Base-by-base conservation (phyloP, 495 filamentous ascomycete genomes). In the Penicillium desertorum region DNA sequence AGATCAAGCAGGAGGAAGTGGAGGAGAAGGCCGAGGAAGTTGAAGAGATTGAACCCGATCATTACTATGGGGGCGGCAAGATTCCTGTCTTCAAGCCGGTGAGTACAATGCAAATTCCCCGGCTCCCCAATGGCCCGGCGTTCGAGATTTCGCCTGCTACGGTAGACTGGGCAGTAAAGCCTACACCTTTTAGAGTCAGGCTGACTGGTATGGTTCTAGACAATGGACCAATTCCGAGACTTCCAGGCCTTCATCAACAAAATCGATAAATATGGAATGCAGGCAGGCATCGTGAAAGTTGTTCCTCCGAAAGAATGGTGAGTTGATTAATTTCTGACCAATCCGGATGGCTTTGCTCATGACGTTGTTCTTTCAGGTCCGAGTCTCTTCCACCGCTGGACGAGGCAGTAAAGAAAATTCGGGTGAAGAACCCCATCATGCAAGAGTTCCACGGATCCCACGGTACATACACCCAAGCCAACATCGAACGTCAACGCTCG, bases 391-490 rank as follows among this genome's bases (percentile, higher is more conserved):
- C 90, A 19, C 70, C 81, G 32, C 84, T 97, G 58, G 85, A 94
- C 62, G 88, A 97, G 62, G 80, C 87, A 53, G 84, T 98, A 57
- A 97, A 96, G 72, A 86, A 87, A 51, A 89, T 98, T 67, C 87
- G 86, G 57, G 91, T 97, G 63, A 94, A 91, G 77, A 95, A 98
- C 60, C 94, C 94, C 10, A 98, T 98, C 70, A 94, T 89, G 66
- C 94, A 98, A 67, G 94, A 98, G 62, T 98, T 98, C 68, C 90
- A 91, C 78, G 95, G 93, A 10, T 89, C 86, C 49, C 88, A 92
- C 63, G 94, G 95, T 27, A 93, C 88, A 32, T 98, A 96, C 67
- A 92, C 92, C 25, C 95, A 98, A 63, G 88, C 91, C 64, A 98
- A 98, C 65, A 90, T 98, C 32, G 88, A 96, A 67, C 92, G 95